Evolutionary conservation across 192 early-diverging fungal species (phyloP).

Genomic region (Phlyctochytrium planicorne): DNA sequence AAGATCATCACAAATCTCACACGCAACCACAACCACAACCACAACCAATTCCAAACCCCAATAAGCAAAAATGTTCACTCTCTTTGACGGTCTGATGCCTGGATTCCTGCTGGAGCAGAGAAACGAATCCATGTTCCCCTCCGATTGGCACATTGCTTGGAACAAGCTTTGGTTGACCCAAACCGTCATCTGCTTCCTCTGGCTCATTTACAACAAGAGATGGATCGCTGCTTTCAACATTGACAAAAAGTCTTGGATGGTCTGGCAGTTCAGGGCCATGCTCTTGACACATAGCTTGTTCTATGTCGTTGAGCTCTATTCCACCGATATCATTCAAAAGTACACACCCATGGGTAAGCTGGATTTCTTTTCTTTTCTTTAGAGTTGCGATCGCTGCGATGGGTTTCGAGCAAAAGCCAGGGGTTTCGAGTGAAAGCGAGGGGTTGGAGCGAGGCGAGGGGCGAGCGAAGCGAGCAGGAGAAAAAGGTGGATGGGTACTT

Average conservation of each 20-base stretch:
- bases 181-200: background rate
- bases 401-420: too few relatives aligned
- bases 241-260: conserved; percentile 1
- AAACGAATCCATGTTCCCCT: background rate
- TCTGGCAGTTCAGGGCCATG: conserved; percentile 13
- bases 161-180: conserved; percentile 1
- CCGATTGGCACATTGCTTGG: background rate
- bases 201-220: background rate
- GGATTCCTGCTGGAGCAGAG: conserved; percentile 7
- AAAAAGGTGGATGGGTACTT: too few relatives aligned
- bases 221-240: conserved; percentile 13
- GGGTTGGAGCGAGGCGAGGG: too few relatives aligned
- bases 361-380: background rate
- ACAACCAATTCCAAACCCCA: too few relatives aligned
- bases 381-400: too few relatives aligned
- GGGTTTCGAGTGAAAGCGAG: too few relatives aligned
- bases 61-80: background rate
- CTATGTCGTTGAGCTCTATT: conserved; percentile 13
- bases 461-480: too few relatives aligned
- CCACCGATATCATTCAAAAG: background rate
- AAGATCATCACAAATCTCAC: too few relatives aligned
- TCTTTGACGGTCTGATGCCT: background rate
- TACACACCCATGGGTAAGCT: conserved; percentile 16
- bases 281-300: conserved; percentile 13
- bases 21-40: too few relatives aligned